Evolutionary conservation across 1,284 basidiomycete genomes (phyloP), one percentile per base, ranked within the genome.

Genomic region (Microbotryum intermedium): DNA sequence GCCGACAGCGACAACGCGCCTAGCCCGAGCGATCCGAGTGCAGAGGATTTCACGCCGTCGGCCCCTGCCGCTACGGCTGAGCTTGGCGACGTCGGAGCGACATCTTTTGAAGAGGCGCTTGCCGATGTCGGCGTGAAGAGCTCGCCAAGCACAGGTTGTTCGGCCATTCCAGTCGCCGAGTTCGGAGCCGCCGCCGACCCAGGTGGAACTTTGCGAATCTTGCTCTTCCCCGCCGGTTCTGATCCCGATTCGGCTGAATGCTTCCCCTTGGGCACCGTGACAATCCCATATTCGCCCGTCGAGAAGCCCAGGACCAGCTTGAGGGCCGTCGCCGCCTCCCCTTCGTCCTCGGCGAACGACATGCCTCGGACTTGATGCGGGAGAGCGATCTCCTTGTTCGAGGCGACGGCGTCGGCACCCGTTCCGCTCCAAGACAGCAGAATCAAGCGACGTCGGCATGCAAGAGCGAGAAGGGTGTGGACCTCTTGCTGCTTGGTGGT

Each of bases 371-470:
- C 62, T 61, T 71, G 50, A 55, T 97, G 93, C 3, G 90, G 86
- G 7, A 97, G 78, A 0, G 78, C 67, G 6, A 85, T 77, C 80
- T 95, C 90, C 77, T 84, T 84, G 46, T 81, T 77, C 50, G 85
- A 85, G 72, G 87, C 85, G 48, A 85, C 80, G 25, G 88, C 87
- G 68, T 91, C 87, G 65, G 82, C 85, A 30, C 72, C 64, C 34
- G 34, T 16, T 0, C 34, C 34, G 34, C 2, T 39, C 90, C 91
- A 95, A 4, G 82, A 80, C 72, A 91, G 92, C 13, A 97, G 76
- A 2, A 94, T 83, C 1, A 91, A 81, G 73, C 86, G 90, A 64
- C 92, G 82, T 66, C 86, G 79, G 71, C 91, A 93, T 18, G 90
- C 93, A 8, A 97, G 80, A 5, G 90, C 81, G 10, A 98, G 78